Percentiles rank a stretch among this genome's conserved stretches.
These are phyloP conservation scores for Viridothelium virens DNA, from an alignment of 495 filamentous ascomycete genomes.

Conservation along the genomic window DNA sequence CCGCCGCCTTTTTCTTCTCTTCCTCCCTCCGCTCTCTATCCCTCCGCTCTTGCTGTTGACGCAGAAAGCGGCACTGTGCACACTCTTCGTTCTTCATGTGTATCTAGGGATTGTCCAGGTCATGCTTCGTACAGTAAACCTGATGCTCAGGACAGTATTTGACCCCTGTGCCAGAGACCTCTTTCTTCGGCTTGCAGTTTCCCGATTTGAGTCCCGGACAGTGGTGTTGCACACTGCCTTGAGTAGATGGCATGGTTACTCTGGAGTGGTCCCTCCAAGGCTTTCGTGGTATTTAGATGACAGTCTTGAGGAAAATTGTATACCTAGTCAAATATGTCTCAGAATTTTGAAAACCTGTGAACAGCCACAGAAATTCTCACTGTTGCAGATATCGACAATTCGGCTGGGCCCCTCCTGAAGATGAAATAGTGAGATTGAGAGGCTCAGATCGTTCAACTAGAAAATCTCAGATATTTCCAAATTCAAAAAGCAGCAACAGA, in stretches of 20 bases:
- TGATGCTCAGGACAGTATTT: not conserved
- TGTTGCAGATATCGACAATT: not conserved
- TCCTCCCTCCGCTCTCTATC: not conserved
- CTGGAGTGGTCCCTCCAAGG: not conserved
- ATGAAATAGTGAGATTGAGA: not conserved
- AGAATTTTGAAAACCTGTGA: not conserved
- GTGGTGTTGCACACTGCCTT: conserved; percentile 1
- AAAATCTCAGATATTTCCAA: not conserved
- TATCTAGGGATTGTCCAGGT: not conserved
- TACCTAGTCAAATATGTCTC: no score
- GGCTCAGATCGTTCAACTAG: not conserved
- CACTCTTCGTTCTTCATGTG: not conserved
- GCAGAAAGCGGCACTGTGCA: not conserved
- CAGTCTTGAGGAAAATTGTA: not conserved
- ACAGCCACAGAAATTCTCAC: not conserved
- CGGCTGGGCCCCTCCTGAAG: not conserved
- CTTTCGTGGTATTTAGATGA: not conserved
- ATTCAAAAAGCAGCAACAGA: not conserved
- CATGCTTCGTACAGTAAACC: not conserved
- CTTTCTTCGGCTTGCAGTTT: not conserved
- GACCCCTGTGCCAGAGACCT: not conserved
- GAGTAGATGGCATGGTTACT: not conserved
- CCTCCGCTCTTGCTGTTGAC: not conserved
- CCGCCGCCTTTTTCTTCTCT: not conserved
- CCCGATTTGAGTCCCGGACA: not conserved